These are phyloP conservation scores for Vanderwaltozyma tropicalis DNA, from an alignment of 805 yeast species.

Conservation along the genomic window DNA sequence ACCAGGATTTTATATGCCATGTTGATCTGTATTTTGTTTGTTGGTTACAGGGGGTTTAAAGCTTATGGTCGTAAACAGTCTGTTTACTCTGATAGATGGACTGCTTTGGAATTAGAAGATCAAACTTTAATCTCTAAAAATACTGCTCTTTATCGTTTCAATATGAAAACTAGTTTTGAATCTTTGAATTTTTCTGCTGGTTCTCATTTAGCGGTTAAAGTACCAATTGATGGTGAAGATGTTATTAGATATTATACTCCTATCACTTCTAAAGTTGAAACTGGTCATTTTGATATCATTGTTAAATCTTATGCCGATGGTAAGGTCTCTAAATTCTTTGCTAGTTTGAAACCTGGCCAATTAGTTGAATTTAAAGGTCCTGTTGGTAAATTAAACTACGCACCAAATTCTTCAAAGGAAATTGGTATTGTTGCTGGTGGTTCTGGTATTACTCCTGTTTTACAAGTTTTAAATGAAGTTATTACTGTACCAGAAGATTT, in stretches of 20 bases:
- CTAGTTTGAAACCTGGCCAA: conserved; percentile 53
- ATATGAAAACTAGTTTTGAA: conserved; percentile 49
- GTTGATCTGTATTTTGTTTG: conserved; percentile 32
- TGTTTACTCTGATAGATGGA: conserved; percentile 45
- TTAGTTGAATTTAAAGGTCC: conserved; percentile 69
- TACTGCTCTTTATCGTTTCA: conserved; percentile 64
- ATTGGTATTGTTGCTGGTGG: conserved; percentile 75
- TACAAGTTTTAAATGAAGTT: conserved; percentile 64
- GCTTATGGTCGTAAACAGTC: conserved; percentile 36
- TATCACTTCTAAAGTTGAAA: conserved; percentile 56
- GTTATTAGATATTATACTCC: conserved; percentile 63
- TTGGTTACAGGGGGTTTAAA: conserved; percentile 27
- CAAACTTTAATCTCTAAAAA: conserved; percentile 64
- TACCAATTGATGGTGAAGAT: conserved; percentile 29
- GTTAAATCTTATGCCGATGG: conserved; percentile 72
- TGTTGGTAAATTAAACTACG: conserved; percentile 59
- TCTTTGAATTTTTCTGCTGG: conserved; percentile 62
- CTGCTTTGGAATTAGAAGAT: conserved; percentile 57
- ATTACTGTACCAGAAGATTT: conserved; percentile 59
- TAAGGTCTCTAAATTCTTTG: conserved; percentile 55
- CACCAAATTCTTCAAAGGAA: conserved; percentile 48
- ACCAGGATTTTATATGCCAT: conserved; percentile 24
- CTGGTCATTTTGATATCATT: conserved; percentile 66
- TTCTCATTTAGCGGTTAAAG: conserved; percentile 55
- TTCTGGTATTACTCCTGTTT: conserved; percentile 82